Conservation (phyloP, 345 rosid genomes). For the Ceriops tagal region DNA sequence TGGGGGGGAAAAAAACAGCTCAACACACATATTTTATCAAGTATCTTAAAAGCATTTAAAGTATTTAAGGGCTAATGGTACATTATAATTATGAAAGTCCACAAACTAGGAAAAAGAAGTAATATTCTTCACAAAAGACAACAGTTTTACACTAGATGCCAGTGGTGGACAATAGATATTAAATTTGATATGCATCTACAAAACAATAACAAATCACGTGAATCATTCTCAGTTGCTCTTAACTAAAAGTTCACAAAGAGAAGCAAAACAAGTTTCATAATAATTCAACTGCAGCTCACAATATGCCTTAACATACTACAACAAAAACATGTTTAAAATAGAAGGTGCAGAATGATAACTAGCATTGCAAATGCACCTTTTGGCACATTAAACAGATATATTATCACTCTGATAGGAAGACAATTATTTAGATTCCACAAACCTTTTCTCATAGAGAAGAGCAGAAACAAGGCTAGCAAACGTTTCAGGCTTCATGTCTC, state of each 20-base stretch:
- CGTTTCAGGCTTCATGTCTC: slow-evolving; percentile 99
- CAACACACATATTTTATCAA: neutral
- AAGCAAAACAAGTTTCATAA: neutral
- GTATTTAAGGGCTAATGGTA: neutral
- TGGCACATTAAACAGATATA: neutral
- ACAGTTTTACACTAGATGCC: neutral
- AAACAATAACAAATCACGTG: neutral
- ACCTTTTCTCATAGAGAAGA: slow-evolving; percentile 95
- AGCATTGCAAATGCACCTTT: too few relatives aligned
- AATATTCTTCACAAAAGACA: too few relatives aligned
- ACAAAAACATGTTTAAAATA: neutral
- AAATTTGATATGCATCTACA: neutral
- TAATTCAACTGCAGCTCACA: neutral
- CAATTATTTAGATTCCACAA: neutral
- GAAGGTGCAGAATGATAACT: neutral
- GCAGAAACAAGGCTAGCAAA: slow-evolving; percentile 95
- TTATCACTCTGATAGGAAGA: neutral
- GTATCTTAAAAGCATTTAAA: neutral
- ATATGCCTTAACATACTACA: neutral
- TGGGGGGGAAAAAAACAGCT: neutral
- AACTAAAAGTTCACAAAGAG: too few relatives aligned
- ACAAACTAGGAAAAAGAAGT: too few relatives aligned
- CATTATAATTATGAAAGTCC: neutral
- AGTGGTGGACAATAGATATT: neutral
- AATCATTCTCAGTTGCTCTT: too few relatives aligned